Evolutionary conservation across 1,284 basidiomycete genomes (phyloP).

Genomic region (Fomitopsis schrenkii): DNA sequence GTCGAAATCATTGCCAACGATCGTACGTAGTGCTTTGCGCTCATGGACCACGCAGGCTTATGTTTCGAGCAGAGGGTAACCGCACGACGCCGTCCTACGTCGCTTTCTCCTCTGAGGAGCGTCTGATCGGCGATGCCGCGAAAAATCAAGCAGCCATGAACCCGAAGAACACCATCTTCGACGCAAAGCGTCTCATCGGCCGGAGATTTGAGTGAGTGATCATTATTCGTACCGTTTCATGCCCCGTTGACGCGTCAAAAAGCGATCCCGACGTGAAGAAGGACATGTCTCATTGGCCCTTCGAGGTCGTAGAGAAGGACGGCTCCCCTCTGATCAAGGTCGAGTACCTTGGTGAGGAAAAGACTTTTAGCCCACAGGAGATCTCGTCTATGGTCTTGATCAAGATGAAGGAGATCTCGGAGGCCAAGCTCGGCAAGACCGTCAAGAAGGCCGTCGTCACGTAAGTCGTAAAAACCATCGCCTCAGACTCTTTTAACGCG

Average conservation of each 20-base stretch:
- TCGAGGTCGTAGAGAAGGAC: conserved; percentile 90
- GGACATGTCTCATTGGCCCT: conserved; percentile 93
- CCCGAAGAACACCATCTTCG: conserved; percentile 94
- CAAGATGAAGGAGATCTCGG: conserved; percentile 99
- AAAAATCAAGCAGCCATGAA: conserved; percentile 99
- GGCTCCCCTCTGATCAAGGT: conserved; percentile 97
- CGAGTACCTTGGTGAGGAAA: conserved; percentile 89
- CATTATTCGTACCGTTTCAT: neutral
- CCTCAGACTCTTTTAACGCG: neutral
- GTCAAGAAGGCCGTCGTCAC: conserved; percentile 97
- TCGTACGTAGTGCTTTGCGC: conserved; percentile 51
- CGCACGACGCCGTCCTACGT: conserved; percentile 99
- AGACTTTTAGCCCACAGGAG: conserved; percentile 96
- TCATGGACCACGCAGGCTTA: conserved; percentile 4
- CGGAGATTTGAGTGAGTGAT: conserved; percentile 82
- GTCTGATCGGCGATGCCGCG: conserved; percentile 98
- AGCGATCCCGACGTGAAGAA: conserved; percentile 87
- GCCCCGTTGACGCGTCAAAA: neutral
- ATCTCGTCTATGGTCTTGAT: conserved; percentile 98
- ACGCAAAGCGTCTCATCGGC: conserved; percentile 97
- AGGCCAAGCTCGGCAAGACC: conserved; percentile 94
- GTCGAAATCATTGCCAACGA: conserved; percentile 98
- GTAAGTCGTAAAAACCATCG: conserved; percentile 51
- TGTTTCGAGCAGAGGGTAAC: conserved; percentile 81
- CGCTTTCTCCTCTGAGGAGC: conserved; percentile 96